These are phyloP conservation scores for Tilletia horrida DNA, from an alignment of 1,284 basidiomycete genomes.

Conservation along the genomic window DNA sequence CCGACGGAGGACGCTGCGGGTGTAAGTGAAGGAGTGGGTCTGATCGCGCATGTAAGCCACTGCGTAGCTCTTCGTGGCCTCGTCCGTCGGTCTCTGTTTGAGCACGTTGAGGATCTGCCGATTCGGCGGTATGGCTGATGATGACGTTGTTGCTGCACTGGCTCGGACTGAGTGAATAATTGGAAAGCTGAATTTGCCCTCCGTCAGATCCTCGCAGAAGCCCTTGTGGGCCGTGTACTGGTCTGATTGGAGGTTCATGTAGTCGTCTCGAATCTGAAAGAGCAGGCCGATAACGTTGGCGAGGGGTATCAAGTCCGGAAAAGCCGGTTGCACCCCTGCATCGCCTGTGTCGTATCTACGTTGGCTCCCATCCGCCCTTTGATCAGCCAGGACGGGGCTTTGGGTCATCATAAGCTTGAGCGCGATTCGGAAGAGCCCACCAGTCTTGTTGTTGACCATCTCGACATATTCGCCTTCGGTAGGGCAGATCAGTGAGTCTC, in stretches of 20 bases:
- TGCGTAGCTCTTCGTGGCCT: constrained; percentile 48
- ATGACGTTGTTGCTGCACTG: constrained; percentile 17
- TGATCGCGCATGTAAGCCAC: constrained; percentile 47
- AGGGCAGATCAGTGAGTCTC: constrained; percentile 85
- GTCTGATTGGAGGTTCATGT: constrained; percentile 85
- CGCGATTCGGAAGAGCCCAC: constrained; percentile 85
- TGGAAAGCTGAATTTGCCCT: constrained; percentile 95
- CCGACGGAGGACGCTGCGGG: constrained; percentile 38
- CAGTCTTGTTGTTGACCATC: constrained; percentile 99
- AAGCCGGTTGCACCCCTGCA: background rate
- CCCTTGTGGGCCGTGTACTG: constrained; percentile 89
- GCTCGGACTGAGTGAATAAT: constrained; percentile 78
- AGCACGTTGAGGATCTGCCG: constrained; percentile 48
- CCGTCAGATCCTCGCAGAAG: constrained; percentile 88
- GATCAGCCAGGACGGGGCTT: constrained; percentile 19
- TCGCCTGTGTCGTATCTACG: background rate
- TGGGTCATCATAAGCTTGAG: constrained; percentile 92
- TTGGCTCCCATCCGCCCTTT: background rate
- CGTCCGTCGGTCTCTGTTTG: constrained; percentile 43
- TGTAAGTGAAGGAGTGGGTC: constrained; percentile 48
- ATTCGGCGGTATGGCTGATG: constrained; percentile 22
- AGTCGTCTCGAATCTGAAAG: constrained; percentile 96
- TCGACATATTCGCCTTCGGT: constrained; percentile 89
- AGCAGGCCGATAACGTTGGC: constrained; percentile 90
- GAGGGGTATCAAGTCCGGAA: constrained; percentile 63